phyloP scores from a whole-genome alignment of 257 asterid species.

The Primulina tabacum region DNA sequence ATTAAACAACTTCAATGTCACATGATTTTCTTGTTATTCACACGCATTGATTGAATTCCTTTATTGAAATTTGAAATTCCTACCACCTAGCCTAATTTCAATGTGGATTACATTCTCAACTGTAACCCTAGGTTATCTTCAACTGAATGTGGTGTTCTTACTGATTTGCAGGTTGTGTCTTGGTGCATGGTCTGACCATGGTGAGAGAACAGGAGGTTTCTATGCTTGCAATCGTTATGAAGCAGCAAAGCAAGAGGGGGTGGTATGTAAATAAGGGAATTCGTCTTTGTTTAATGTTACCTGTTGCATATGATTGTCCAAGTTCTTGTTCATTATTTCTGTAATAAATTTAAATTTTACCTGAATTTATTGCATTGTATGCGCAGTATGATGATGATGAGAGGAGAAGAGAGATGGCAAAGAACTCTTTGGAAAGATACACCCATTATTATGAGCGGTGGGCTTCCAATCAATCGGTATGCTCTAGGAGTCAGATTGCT shows the following conservation, averaged over 20 bases:
- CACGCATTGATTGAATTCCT: conserved; percentile 11
- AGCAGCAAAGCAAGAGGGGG: conserved; percentile 98
- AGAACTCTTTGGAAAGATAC: conserved; percentile 97
- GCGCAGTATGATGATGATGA: conserved; percentile 93
- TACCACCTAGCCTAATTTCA: conserved; percentile 11
- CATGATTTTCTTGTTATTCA: not conserved
- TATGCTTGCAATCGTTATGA: conserved; percentile 99
- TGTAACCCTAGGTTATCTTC: not conserved
- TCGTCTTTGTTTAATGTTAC: conserved; percentile 5
- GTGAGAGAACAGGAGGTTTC: conserved; percentile 99
- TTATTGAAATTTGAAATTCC: not conserved
- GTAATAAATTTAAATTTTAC: conserved; percentile 6
- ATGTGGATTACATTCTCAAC: conserved; percentile 5
- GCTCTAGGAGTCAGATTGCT: conserved; percentile 25
- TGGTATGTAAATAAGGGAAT: conserved; percentile 46
- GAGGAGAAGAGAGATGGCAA: conserved; percentile 99
- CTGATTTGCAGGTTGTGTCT: conserved; percentile 70
- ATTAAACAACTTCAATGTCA: conserved; percentile 13
- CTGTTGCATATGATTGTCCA: conserved; percentile 9
- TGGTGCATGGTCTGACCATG: conserved; percentile 97
- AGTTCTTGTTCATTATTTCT: conserved; percentile 20
- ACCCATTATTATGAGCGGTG: conserved; percentile 99
- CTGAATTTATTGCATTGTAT: conserved; percentile 21
- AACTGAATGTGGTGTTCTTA: conserved; percentile 10
- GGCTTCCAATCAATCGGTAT: conserved; percentile 98